Evolutionary conservation across 352 stramenopile species (phyloP), one percentile per base, ranked within the genome.

Genomic region (Phytophthora pseudosyringae): DNA sequence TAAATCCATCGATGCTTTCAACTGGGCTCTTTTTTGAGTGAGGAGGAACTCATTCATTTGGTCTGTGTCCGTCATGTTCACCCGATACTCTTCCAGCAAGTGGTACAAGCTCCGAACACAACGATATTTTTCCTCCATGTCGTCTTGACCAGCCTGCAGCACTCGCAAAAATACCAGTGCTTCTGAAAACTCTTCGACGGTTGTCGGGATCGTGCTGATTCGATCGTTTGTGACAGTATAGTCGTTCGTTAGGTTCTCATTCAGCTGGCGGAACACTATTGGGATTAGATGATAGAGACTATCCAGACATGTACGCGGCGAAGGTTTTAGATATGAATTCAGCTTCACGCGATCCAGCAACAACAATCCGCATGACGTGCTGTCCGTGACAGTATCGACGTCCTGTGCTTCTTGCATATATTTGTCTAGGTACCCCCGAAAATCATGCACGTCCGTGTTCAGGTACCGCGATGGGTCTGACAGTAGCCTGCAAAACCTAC

Each of bases 31-130:
- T 61, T 90, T 90, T 36, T 94, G 86, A 0, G 86, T 87, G 2
- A 93, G 60, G 38, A 93, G 47, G 55, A 93, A 91, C 11, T 80
- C 78, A 38, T 91, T 91, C 46, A 86, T 88, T 54, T 91, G 81
- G 29, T 94, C 86, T 1, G 69, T 62, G 53, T 94, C 86, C 0
- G 72, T 81, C 44, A 91, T 67, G 49, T 88, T 88, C 29, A 94
- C 73, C 9, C 62, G 62, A 51, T 83, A 94, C 13, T 93, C 86
- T 65, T 94, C 86, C 3, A 90, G 69, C 4, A 94, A 57, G 18
- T 78, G 65, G 53, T 84, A 91, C 35, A 94, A 52, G 29, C 73
- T 83, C 9, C 76, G 77, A 31, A 92, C 64, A 7, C 80, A 59
- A 1, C 68, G 53, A 48, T 91, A 92, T 18, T 77, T 72, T 15